These are phyloP conservation scores for Barbarea vulgaris DNA, from an alignment of 345 rosid species.

Conservation along the genomic window DNA sequence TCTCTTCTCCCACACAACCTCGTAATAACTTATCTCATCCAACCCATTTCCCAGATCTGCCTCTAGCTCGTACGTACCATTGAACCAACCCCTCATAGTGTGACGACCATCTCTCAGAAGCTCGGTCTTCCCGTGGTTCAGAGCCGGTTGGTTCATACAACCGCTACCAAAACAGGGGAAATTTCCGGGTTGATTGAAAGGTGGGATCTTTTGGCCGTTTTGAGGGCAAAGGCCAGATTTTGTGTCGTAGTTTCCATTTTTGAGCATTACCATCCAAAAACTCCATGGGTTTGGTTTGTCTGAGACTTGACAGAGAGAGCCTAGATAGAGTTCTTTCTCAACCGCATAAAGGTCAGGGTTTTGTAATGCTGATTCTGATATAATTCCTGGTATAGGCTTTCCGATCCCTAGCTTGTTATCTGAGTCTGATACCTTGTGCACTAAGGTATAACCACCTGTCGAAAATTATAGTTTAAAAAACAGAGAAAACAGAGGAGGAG, in stretches of 20 bases:
- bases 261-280: slow-evolving; percentile 91
- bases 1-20: slow-evolving; percentile 75
- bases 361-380: slow-evolving; percentile 36
- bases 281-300: slow-evolving; percentile 76
- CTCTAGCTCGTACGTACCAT: slow-evolving; percentile 72
- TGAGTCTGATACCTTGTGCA: slow-evolving; percentile 61
- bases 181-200: slow-evolving; percentile 46
- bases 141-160: slow-evolving; percentile 82
- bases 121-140: slow-evolving; percentile 58
- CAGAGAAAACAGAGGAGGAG: slow-evolving; percentile 11
- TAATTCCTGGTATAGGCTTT: slow-evolving; percentile 43
- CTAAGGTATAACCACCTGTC: slow-evolving; percentile 53
- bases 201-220: slow-evolving; percentile 58
- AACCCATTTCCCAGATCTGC: slow-evolving; percentile 29
- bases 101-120: slow-evolving; percentile 48
- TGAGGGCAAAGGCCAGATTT: slow-evolving; percentile 62
- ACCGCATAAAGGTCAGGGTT: slow-evolving; percentile 68
- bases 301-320: slow-evolving; percentile 64
- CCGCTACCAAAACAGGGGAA: slow-evolving; percentile 82
- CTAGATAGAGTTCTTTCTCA: slow-evolving; percentile 70
- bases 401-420: slow-evolving; percentile 71
- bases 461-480: not conserved
- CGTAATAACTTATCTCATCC: slow-evolving; percentile 52
- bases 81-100: slow-evolving; percentile 74
- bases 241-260: slow-evolving; percentile 84